These are phyloP conservation scores for Obba rivulosa DNA, from an alignment of 768 basidiomycete species.

Conservation along the genomic window DNA sequence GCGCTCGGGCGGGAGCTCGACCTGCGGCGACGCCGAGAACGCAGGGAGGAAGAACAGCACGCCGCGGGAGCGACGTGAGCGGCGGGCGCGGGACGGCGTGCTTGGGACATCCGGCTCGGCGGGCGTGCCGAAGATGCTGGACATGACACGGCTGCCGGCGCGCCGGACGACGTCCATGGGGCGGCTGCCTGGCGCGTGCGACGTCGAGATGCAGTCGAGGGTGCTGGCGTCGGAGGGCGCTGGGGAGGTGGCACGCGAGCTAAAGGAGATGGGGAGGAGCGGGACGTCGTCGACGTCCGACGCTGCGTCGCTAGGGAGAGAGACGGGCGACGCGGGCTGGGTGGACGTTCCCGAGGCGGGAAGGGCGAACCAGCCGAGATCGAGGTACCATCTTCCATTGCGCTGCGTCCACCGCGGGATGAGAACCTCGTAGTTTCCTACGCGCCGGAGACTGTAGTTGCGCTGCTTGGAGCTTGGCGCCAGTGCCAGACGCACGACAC, in stretches of 20 bases:
- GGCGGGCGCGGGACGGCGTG: conserved; percentile 42
- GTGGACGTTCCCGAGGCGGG: conserved; percentile 37
- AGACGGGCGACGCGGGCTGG: conserved; percentile 40
- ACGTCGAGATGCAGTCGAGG: conserved; percentile 37
- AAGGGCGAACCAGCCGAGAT: conserved; percentile 54
- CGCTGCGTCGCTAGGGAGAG: conserved; percentile 34
- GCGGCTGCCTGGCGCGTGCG: conserved; percentile 36
- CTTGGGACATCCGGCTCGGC: conserved; percentile 34
- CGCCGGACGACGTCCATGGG: conserved; percentile 50
- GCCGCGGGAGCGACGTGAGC: conserved; percentile 45
- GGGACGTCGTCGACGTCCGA: conserved; percentile 50
- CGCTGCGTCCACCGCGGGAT: conserved; percentile 69
- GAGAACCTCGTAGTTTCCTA: conserved; percentile 73
- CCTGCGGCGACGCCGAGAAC: conserved; percentile 52
- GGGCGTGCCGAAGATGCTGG: conserved; percentile 40
- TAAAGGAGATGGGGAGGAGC: conserved; percentile 61
- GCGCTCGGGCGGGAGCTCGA: conserved; percentile 22
- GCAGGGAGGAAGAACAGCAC: conserved; percentile 81
- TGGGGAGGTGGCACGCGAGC: conserved; percentile 53
- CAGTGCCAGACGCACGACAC: conserved; percentile 50
- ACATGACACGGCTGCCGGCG: conserved; percentile 53
- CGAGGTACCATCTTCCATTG: conserved; percentile 70
- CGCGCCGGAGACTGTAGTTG: conserved; percentile 51
- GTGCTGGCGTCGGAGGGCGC: conserved; percentile 43
- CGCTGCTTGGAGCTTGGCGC: conserved; percentile 51